These are phyloP conservation scores for Massariosphaeria phaeospora DNA, from an alignment of 495 filamentous ascomycete species.

Conservation along the genomic window DNA sequence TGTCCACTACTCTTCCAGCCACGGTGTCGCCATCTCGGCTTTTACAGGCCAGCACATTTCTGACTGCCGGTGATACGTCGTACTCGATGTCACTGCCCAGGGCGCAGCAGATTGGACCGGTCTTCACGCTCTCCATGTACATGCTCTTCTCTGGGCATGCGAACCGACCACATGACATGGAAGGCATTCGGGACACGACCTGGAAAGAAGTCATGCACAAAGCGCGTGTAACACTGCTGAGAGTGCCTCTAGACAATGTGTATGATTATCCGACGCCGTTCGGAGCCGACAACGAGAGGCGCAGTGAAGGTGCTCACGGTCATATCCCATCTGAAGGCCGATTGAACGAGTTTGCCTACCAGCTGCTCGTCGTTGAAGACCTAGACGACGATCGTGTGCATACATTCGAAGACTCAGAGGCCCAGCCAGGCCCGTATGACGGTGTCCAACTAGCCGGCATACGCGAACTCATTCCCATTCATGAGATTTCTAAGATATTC, in stretches of 20 bases:
- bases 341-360: slow-evolving; percentile 76
- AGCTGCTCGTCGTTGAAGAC: slow-evolving; percentile 86
- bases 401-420: slow-evolving; percentile 62
- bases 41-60: slow-evolving; percentile 87
- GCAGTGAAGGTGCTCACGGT: background rate
- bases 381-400: slow-evolving; percentile 87
- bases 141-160: slow-evolving; percentile 91
- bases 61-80: slow-evolving; percentile 81
- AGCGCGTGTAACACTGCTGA: slow-evolving; percentile 71
- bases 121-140: slow-evolving; percentile 85
- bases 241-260: slow-evolving; percentile 45
- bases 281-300: background rate
- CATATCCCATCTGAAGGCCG: slow-evolving; percentile 49
- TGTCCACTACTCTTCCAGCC: slow-evolving; percentile 70
- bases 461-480: slow-evolving; percentile 76
- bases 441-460: slow-evolving; percentile 72
- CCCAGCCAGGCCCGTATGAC: slow-evolving; percentile 61
- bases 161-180: slow-evolving; percentile 54
- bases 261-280: slow-evolving; percentile 38
- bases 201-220: slow-evolving; percentile 99
- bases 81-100: slow-evolving; percentile 60
- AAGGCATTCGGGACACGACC: slow-evolving; percentile 66
- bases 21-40: slow-evolving; percentile 88
- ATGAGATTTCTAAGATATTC: slow-evolving; percentile 93
- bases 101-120: slow-evolving; percentile 80